Evolutionary conservation across 2,329 filamentous ascomycete species (phyloP).

Genomic region (Phialophora chinensis): DNA sequence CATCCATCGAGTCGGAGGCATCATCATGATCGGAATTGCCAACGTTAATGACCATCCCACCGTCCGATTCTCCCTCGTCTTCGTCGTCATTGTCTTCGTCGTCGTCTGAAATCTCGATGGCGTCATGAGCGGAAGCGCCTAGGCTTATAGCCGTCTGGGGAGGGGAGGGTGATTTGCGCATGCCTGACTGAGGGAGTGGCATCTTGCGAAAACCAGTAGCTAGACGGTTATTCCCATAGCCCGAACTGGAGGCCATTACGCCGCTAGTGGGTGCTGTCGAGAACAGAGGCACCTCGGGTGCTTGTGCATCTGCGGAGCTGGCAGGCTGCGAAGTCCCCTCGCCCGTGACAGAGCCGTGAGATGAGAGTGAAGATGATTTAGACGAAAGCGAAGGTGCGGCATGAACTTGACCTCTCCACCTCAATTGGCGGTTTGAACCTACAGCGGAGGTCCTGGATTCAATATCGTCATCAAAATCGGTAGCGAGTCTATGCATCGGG

Average conservation of each 20-base stretch:
- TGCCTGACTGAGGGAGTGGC: not conserved
- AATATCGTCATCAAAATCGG: slow-evolving; percentile 42
- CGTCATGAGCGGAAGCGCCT: slow-evolving; percentile 28
- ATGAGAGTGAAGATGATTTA: not conserved
- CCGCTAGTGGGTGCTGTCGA: not conserved
- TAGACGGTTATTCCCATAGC: slow-evolving; percentile 38
- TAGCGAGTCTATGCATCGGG: slow-evolving; percentile 42
- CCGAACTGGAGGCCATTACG: not conserved
- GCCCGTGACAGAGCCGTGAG: slow-evolving; percentile 16
- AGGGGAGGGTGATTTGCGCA: not conserved
- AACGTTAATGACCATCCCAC: slow-evolving; percentile 52
- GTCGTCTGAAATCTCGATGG: slow-evolving; percentile 41
- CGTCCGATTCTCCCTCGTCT: slow-evolving; percentile 42
- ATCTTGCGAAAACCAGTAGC: slow-evolving; percentile 32
- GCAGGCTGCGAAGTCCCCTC: slow-evolving; percentile 8
- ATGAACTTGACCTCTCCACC: slow-evolving; percentile 27
- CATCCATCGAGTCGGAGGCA: slow-evolving; percentile 17
- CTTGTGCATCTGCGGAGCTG: not conserved
- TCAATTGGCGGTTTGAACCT: slow-evolving; percentile 45
- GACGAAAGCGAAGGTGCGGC: slow-evolving; percentile 5
- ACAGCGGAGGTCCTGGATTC: slow-evolving; percentile 56
- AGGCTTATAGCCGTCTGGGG: not conserved
- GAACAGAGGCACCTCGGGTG: slow-evolving; percentile 6
- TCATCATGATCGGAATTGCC: slow-evolving; percentile 37
- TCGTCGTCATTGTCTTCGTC: slow-evolving; percentile 32